Evolutionary conservation across 768 basidiomycete species (phyloP).

Genomic region (Lentinula sp.): DNA sequence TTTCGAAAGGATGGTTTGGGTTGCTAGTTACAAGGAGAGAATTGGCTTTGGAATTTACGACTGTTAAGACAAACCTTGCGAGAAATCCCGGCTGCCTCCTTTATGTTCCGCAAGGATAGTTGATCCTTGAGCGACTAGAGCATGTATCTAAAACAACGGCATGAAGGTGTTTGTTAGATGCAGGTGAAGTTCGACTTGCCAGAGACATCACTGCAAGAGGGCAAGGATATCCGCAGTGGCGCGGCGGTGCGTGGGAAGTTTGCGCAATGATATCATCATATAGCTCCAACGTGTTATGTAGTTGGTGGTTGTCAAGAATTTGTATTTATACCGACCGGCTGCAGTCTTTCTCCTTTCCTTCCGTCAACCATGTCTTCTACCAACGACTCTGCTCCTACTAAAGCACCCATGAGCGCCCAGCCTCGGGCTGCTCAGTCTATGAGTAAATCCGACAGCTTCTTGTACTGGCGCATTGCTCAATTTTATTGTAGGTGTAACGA

Average conservation of each 20-base stretch:
- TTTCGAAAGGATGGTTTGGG: conserved; percentile 86
- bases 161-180: not conserved
- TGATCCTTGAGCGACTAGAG: conserved; percentile 71
- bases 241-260: not conserved
- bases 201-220: not conserved
- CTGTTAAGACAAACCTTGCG: conserved; percentile 56
- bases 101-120: conserved; percentile 87
- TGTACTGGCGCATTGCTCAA: not conserved
- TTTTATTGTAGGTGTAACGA: conserved; percentile 34
- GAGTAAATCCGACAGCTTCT: conserved; percentile 38
- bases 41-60: not conserved
- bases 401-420: conserved; percentile 38
- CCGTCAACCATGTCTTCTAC: not conserved
- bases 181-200: not conserved
- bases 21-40: conserved; percentile 37
- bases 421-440: conserved; percentile 56
- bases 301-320: not conserved
- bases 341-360: not conserved
- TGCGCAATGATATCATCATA: not conserved
- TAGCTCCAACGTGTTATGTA: not conserved
- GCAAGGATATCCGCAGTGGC: not conserved
- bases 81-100: conserved; percentile 78
- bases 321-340: not conserved
- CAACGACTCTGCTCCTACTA: conserved; percentile 24
- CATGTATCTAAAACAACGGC: conserved; percentile 57